Base-by-base conservation (phyloP, 2,329 filamentous ascomycete species). In the Paecilomyces dactylethromorphus region DNA sequence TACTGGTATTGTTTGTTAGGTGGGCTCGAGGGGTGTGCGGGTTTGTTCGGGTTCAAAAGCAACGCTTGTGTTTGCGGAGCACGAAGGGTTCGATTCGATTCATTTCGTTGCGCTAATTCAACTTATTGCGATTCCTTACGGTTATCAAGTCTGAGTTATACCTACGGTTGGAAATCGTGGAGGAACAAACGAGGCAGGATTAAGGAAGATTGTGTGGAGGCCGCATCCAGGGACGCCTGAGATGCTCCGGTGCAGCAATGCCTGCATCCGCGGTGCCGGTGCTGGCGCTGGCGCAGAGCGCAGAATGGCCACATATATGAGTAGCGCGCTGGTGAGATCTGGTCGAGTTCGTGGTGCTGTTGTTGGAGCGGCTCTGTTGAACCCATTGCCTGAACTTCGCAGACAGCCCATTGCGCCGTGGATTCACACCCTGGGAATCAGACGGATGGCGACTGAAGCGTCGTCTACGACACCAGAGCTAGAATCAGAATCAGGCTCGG, bases 211-310 rank as follows among this genome's bases (percentile, higher is more conserved):
- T 8, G 39, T 5, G 5, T 7, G 26, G 4, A 29, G 26, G 26
- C 26, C 26, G 26, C 11, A 7, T 7, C 45, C 3, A 13, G 50
- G n/a, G 12, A 50, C 32, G 13, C 12, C 12, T 29, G 21, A 52
- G 50, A 60, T 58, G 54, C 53, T 60, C 32, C 54, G 59, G 45
- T 56, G 18, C 51, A 56, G 53, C 54, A 60, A 54, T 60, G 57
- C 45, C 31, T 56, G 53, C 53, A 15, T 56, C 29, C 29, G 56
- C 31, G 35, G 49, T n/a, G 33, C 56, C 31, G 35, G 49, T n/a
- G 33, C 56, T 33, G 54, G 56, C 24, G 29, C 45, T 31, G 31
- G 54, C 50, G 32, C 51, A 52, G 50, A 52, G 50, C 50, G 50
- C 22, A 52, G 56, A n/a, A 55, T 62, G 60, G 61, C 58, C n/a